These are phyloP conservation scores for Notholithocarpus densiflorus DNA, from an alignment of 306 rosid species.

Conservation along the genomic window DNA sequence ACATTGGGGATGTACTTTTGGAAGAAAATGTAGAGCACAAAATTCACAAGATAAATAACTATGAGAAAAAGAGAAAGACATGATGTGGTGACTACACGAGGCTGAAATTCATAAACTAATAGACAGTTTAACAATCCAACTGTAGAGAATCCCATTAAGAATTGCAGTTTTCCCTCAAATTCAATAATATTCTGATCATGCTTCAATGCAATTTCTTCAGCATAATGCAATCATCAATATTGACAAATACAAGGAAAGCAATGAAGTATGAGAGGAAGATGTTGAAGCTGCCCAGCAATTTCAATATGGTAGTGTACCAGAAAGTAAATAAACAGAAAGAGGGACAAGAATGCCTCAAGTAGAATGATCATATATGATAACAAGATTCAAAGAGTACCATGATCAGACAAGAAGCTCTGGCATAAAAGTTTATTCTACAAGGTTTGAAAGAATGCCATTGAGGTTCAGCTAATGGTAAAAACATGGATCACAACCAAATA, in stretches of 20 bases:
- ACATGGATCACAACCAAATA: neutral
- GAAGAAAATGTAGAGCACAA: slow-evolving; percentile 9
- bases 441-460: neutral
- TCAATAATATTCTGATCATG: neutral
- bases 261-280: neutral
- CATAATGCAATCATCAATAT: neutral
- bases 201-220: neutral
- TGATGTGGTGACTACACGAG: slow-evolving; percentile 5
- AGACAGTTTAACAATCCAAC: slow-evolving; percentile 7
- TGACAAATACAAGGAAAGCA: neutral
- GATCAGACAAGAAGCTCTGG: neutral
- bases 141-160: neutral
- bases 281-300: neutral
- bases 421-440: neutral
- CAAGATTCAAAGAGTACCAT: neutral
- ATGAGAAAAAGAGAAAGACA: slow-evolving; percentile 7
- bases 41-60: neutral
- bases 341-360: neutral
- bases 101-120: neutral
- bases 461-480: neutral
- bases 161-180: neutral
- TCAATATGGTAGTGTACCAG: neutral
- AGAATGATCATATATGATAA: neutral
- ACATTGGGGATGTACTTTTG: too few species aligned
- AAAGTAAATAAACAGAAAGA: neutral